A percentile compares a stretch with the other conserved stretches of the same genome.
phyloP scores from a whole-genome alignment of 352 stramenopile species.

The Pythium chondricola region DNA sequence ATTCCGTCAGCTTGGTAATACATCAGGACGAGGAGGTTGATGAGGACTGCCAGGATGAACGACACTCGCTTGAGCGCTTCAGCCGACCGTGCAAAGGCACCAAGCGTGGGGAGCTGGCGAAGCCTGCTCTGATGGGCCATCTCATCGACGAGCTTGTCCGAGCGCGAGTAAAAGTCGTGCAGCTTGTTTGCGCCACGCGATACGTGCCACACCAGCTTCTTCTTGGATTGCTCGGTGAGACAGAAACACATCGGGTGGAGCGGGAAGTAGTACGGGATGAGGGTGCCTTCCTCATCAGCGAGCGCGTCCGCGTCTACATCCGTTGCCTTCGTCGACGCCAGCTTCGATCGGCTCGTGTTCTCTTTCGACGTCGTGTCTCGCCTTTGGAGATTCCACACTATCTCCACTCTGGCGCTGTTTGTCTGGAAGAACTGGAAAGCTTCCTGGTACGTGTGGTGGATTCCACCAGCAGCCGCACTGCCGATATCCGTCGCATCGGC shows the following conservation, averaged over 20 bases:
- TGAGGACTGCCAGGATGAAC: constrained; percentile 39
- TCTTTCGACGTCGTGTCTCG: not conserved
- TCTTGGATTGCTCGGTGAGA: constrained; percentile 64
- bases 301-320: not conserved
- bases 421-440: constrained; percentile 64
- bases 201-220: constrained; percentile 63
- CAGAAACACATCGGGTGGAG: constrained; percentile 73
- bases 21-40: constrained; percentile 55
- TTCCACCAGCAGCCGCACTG: no score
- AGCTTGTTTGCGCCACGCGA: constrained; percentile 53
- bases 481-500: no score
- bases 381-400: constrained; percentile 50
- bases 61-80: constrained; percentile 46
- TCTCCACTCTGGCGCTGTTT: constrained; percentile 57
- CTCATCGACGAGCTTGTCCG: constrained; percentile 63
- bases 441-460: constrained; percentile 27
- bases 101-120: not conserved
- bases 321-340: not conserved
- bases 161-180: constrained; percentile 57
- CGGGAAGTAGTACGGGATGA: constrained; percentile 69
- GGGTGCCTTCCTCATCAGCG: not conserved
- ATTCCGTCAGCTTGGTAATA: constrained; percentile 55
- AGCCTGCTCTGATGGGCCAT: constrained; percentile 58
- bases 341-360: no score
- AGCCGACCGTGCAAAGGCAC: constrained; percentile 23